phyloP scores from a whole-genome alignment of 2,329 filamentous ascomycete species.

The Eutypella sp. region DNA sequence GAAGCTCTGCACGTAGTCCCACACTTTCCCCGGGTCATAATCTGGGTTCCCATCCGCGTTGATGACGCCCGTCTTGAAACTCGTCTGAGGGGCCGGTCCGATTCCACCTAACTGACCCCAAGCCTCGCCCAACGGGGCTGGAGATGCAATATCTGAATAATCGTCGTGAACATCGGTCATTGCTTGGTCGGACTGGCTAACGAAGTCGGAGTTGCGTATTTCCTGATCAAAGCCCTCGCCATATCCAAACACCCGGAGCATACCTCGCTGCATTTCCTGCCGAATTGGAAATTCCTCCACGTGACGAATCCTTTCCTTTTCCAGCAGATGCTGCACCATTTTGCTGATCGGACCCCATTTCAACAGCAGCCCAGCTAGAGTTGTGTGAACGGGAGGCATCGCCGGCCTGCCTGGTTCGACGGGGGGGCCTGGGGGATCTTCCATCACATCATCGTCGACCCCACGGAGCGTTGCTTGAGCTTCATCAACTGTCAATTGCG shows the following conservation, averaged over 20 bases:
- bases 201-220: constrained; percentile 44
- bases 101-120: constrained; percentile 56
- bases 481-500: constrained; percentile 21
- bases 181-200: constrained; percentile 31
- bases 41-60: constrained; percentile 47
- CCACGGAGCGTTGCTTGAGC: constrained; percentile 29
- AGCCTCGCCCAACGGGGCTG: constrained; percentile 46
- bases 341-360: constrained; percentile 64
- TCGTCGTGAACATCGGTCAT: constrained; percentile 37
- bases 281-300: constrained; percentile 71
- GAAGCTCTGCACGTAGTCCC: constrained; percentile 51
- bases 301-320: constrained; percentile 45
- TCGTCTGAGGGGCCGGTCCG: constrained; percentile 34
- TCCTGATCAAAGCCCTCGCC: constrained; percentile 64
- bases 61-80: constrained; percentile 34
- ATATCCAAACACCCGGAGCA: constrained; percentile 70
- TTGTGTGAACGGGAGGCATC: constrained; percentile 82
- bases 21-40: constrained; percentile 46
- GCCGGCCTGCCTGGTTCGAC: constrained; percentile 58
- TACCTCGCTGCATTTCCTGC: constrained; percentile 67
- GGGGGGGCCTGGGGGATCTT: constrained; percentile 46
- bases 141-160: constrained; percentile 46
- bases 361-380: constrained; percentile 78
- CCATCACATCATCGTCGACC: constrained; percentile 41
- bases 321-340: constrained; percentile 51